A percentile compares a stretch with the other conserved stretches of the same genome.
Evolutionary conservation across 1,284 basidiomycete species (phyloP).

Genomic region (Exobasidium cylindrosporum): DNA sequence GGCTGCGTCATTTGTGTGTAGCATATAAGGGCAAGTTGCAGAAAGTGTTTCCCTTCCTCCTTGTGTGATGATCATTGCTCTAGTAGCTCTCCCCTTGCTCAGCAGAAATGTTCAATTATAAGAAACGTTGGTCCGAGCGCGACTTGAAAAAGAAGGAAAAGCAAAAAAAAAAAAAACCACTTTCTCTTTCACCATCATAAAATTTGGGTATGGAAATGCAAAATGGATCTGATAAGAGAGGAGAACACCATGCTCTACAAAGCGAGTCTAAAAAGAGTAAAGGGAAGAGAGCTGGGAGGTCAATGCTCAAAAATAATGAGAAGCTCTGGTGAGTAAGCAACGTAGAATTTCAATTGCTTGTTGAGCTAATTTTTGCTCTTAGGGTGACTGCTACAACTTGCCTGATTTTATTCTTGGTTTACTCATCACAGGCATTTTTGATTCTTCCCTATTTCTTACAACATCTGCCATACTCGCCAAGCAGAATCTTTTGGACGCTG

Average conservation of each 20-base stretch:
- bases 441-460: constrained; percentile 35
- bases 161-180: too few species aligned
- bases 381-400: constrained; percentile 25
- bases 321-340: not conserved
- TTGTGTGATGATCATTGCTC: too few species aligned
- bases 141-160: too few species aligned
- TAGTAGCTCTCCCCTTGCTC: too few species aligned
- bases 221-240: not conserved
- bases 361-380: not conserved
- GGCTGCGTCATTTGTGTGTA: too few species aligned
- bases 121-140: too few species aligned
- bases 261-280: not conserved
- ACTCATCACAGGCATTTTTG: constrained; percentile 41
- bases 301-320: not conserved
- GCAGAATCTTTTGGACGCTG: constrained; percentile 61
- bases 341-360: not conserved
- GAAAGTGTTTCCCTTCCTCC: too few species aligned
- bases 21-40: too few species aligned
- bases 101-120: too few species aligned
- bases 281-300: not conserved
- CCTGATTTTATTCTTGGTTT: constrained; percentile 42
- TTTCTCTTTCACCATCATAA: too few species aligned
- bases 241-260: not conserved
- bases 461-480: constrained; percentile 26
- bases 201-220: too few species aligned